Evolutionary conservation across 2,329 filamentous ascomycete species (phyloP).

Genomic region (Colletotrichum tofieldiae): DNA sequence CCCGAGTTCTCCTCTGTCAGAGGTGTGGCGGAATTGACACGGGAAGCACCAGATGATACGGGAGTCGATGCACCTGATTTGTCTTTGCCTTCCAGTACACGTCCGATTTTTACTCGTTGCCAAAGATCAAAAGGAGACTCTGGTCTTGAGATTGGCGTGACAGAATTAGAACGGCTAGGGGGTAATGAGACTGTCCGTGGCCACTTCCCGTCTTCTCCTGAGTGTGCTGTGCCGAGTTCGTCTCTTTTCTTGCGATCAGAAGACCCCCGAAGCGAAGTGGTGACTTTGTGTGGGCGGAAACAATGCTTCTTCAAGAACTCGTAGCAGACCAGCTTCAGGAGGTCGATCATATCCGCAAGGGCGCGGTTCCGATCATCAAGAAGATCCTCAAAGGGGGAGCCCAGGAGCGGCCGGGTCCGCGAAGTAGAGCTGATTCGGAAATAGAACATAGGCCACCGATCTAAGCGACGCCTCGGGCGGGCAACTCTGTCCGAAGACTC

Average conservation of each 20-base stretch:
- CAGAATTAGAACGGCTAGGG: constrained; percentile 31
- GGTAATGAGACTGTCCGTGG: neutral
- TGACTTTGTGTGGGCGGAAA: constrained; percentile 69
- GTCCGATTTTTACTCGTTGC: constrained; percentile 55
- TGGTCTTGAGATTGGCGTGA: constrained; percentile 27
- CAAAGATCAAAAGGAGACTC: constrained; percentile 56
- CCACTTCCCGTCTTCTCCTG: neutral
- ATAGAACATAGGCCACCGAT: constrained; percentile 92
- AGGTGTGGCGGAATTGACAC: too few relatives aligned
- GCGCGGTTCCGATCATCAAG: constrained; percentile 63
- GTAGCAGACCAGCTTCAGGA: constrained; percentile 78
- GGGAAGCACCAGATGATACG: neutral
- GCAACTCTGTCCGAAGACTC: constrained; percentile 66
- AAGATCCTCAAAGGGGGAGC: constrained; percentile 49
- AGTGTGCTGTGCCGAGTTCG: neutral
- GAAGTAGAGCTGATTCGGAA: constrained; percentile 70
- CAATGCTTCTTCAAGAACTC: constrained; percentile 84
- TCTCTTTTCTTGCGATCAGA: neutral
- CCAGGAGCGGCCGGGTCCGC: neutral
- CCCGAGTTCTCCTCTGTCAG: constrained; percentile 9
- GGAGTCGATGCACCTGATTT: constrained; percentile 10
- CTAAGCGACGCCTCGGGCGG: constrained; percentile 74
- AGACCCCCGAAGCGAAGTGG: constrained; percentile 34
- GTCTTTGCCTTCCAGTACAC: constrained; percentile 11
- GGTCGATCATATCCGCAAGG: constrained; percentile 69